These are phyloP conservation scores for Beauveria australis DNA, from an alignment of 2,329 filamentous ascomycete species.

Conservation along the genomic window DNA sequence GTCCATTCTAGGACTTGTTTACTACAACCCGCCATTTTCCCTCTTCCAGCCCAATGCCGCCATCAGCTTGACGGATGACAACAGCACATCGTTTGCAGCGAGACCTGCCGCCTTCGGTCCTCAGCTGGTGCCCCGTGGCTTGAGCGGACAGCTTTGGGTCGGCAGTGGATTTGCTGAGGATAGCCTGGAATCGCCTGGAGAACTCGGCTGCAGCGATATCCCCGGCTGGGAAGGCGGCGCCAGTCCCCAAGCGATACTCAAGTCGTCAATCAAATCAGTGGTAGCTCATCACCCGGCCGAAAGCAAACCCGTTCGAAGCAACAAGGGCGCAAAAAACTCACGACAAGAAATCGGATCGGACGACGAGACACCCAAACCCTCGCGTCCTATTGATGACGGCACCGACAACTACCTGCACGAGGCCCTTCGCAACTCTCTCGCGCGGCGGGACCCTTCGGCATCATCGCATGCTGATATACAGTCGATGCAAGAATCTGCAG, in stretches of 20 bases:
- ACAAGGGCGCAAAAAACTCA: background rate
- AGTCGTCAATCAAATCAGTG: conserved; percentile 5
- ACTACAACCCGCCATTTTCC: conserved; percentile 68
- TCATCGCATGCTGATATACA: conserved; percentile 79
- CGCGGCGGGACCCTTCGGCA: conserved; percentile 28
- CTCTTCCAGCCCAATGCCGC: conserved; percentile 93
- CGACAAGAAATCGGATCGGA: background rate
- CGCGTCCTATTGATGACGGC: conserved; percentile 51
- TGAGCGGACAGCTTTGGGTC: conserved; percentile 89
- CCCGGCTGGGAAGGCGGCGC: conserved; percentile 69
- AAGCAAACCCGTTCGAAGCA: background rate
- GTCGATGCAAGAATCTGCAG: conserved; percentile 80
- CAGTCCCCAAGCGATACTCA: conserved; percentile 16
- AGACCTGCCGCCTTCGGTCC: conserved; percentile 91
- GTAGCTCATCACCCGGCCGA: background rate
- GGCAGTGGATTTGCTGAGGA: conserved; percentile 88
- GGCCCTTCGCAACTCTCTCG: conserved; percentile 23
- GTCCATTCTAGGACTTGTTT: conserved; percentile 44
- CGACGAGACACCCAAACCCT: background rate
- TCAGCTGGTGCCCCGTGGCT: conserved; percentile 60
- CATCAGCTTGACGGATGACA: conserved; percentile 94
- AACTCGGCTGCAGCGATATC: conserved; percentile 91
- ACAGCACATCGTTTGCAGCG: conserved; percentile 93
- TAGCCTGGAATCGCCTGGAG: conserved; percentile 61
- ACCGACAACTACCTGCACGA: conserved; percentile 79